phyloP scores from a whole-genome alignment of 2,329 filamentous ascomycete species.

The Diaporthe sp. region DNA sequence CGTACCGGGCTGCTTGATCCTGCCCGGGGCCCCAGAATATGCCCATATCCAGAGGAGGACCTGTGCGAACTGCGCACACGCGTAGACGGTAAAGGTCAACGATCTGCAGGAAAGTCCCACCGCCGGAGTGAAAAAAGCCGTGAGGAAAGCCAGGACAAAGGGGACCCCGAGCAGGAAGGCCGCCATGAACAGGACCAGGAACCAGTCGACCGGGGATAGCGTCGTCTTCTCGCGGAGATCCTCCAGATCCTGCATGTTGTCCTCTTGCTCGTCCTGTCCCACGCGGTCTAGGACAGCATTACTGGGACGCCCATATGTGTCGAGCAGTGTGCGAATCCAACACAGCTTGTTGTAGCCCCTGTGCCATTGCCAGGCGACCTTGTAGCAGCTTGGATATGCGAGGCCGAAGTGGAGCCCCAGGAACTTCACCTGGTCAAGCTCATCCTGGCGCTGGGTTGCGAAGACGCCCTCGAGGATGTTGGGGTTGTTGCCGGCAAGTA shows the following conservation, averaged over 20 bases:
- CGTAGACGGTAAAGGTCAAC: constrained; percentile 44
- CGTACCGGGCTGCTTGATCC: neutral
- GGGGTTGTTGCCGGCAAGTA: constrained; percentile 49
- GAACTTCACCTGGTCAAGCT: constrained; percentile 39
- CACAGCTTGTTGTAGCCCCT: constrained; percentile 46
- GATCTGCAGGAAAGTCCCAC: constrained; percentile 46
- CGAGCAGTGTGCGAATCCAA: constrained; percentile 44
- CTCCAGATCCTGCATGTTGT: constrained; percentile 41
- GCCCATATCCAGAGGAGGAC: constrained; percentile 47
- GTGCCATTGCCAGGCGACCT: constrained; percentile 46
- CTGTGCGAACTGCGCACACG: constrained; percentile 38
- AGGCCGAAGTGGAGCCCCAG: constrained; percentile 43
- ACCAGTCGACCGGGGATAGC: constrained; percentile 41
- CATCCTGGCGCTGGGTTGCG: constrained; percentile 40
- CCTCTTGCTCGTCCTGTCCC: constrained; percentile 20
- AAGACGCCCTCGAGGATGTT: constrained; percentile 47
- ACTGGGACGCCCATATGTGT: constrained; percentile 35
- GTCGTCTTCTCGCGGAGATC: constrained; percentile 39
- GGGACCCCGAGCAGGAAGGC: constrained; percentile 43
- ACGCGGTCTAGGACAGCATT: neutral
- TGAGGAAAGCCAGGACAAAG: constrained; percentile 44
- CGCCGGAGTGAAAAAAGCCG: constrained; percentile 44
- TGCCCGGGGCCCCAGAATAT: constrained; percentile 39
- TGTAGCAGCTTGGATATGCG: constrained; percentile 47
- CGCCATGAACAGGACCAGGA: constrained; percentile 41